These are phyloP conservation scores for Cercospora sojina DNA, from an alignment of 2,329 filamentous ascomycete species.

Conservation along the genomic window DNA sequence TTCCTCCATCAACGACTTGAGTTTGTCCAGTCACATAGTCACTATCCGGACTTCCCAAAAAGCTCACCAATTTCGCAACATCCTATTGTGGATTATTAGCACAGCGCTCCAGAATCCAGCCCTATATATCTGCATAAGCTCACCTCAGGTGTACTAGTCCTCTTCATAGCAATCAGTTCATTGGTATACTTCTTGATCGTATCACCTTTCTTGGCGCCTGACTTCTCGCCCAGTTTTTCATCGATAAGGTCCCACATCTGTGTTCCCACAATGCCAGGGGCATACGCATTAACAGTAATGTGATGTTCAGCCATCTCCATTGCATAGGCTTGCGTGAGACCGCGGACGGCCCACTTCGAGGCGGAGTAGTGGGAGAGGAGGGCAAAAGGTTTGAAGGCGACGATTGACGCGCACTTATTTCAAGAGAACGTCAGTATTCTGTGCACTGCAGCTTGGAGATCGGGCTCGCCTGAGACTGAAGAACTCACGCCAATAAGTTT, in stretches of 20 bases:
- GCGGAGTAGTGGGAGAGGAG: slow-evolving; percentile 63
- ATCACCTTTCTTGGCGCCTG: slow-evolving; percentile 47
- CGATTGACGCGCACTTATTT: slow-evolving; percentile 45
- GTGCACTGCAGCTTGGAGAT: background rate
- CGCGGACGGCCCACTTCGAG: slow-evolving; percentile 66
- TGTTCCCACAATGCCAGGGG: slow-evolving; percentile 66
- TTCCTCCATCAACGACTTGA: slow-evolving; percentile 51
- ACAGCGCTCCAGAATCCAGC: background rate
- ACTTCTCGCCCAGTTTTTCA: slow-evolving; percentile 55
- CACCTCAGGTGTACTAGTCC: slow-evolving; percentile 57
- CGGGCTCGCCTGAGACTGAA: background rate
- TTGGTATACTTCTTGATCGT: slow-evolving; percentile 55
- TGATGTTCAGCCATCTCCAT: slow-evolving; percentile 64
- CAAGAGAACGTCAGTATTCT: background rate
- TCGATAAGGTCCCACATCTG: slow-evolving; percentile 70
- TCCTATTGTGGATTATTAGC: slow-evolving; percentile 41
- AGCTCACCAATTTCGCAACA: slow-evolving; percentile 62
- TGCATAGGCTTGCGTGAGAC: slow-evolving; percentile 64
- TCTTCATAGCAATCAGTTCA: slow-evolving; percentile 57
- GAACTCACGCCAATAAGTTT: slow-evolving; percentile 48
- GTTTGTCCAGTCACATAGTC: slow-evolving; percentile 68
- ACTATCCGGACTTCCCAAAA: slow-evolving; percentile 58
- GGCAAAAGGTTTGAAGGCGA: slow-evolving; percentile 60
- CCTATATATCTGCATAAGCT: background rate
- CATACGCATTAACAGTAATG: slow-evolving; percentile 67